phyloP scores from a whole-genome alignment of 345 rosid genomes.

The Erysimum cheiranthoides region DNA sequence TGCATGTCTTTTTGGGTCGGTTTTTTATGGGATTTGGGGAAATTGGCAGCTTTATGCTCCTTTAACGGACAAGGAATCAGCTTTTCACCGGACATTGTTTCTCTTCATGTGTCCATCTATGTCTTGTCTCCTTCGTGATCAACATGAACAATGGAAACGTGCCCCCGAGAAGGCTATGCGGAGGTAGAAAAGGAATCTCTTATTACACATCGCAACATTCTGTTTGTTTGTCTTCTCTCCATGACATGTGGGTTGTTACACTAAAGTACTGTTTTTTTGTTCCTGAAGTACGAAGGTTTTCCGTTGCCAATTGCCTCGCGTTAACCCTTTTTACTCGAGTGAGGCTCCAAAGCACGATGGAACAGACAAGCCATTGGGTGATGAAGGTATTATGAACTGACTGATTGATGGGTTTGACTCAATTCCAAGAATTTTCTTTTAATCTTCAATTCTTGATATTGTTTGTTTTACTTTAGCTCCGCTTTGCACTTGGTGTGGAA shows the following conservation, averaged over 20 bases:
- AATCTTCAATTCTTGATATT: not conserved
- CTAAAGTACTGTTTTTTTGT: constrained; percentile 24
- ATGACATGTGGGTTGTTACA: not conserved
- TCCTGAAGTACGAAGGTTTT: constrained; percentile 78
- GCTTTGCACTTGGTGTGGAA: constrained; percentile 92
- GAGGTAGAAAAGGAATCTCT: constrained; percentile 55
- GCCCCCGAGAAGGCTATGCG: constrained; percentile 57
- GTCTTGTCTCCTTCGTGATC: constrained; percentile 89
- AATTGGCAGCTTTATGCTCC: constrained; percentile 79
- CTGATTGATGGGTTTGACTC: not conserved
- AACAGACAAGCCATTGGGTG: constrained; percentile 55
- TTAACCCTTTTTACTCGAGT: constrained; percentile 76
- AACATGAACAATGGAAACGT: constrained; percentile 92
- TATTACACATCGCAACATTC: not conserved
- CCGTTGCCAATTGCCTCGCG: constrained; percentile 77
- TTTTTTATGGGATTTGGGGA: not conserved
- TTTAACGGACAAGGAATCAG: constrained; percentile 59
- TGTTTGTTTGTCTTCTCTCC: constrained; percentile 1
- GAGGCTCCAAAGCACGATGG: constrained; percentile 67
- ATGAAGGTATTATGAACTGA: constrained; percentile 63
- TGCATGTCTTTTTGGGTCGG: not conserved
- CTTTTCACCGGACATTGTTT: constrained; percentile 81
- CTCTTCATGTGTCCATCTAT: constrained; percentile 86
- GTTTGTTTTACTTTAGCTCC: constrained; percentile 51
- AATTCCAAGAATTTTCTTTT: not conserved